Percentiles rank a stretch among this genome's conserved stretches.
Conservation (phyloP, 2,329 filamentous ascomycete genomes). For the Aspergillus latus region DNA sequence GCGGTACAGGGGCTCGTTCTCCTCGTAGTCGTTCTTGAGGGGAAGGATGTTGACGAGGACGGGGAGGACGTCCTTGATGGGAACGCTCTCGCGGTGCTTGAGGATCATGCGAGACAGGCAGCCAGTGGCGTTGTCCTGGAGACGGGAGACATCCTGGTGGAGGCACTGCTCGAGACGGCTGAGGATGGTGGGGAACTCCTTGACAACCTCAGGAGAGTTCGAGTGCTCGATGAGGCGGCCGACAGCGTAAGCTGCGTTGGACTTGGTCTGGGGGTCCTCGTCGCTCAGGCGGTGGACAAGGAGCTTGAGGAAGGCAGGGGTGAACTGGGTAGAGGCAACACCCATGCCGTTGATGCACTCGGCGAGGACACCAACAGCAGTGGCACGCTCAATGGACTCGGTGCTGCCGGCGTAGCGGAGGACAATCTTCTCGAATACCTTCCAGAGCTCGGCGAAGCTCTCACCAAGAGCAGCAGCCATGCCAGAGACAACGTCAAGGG, state of each 20-base stretch:
- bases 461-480: constrained; percentile 78
- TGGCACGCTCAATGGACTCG: constrained; percentile 83
- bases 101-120: constrained; percentile 91
- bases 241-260: constrained; percentile 88
- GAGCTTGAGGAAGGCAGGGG: constrained; percentile 71
- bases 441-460: constrained; percentile 85
- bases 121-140: constrained; percentile 90
- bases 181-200: constrained; percentile 75
- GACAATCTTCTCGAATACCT: constrained; percentile 90
- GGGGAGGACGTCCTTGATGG: constrained; percentile 78
- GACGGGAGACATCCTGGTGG: constrained; percentile 71
- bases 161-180: constrained; percentile 83
- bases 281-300: constrained; percentile 84
- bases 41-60: constrained; percentile 76
- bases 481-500: constrained; percentile 83
- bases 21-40: constrained; percentile 89
- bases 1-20: constrained; percentile 90
- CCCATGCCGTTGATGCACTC: constrained; percentile 88
- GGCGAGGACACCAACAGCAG: constrained; percentile 86
- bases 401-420: constrained; percentile 83
- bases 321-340: constrained; percentile 76
- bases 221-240: constrained; percentile 84
- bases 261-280: constrained; percentile 87
- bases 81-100: constrained; percentile 78
- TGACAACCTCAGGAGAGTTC: constrained; percentile 69